phyloP scores from a whole-genome alignment of 805 yeast species.

The Pichia insulana region DNA sequence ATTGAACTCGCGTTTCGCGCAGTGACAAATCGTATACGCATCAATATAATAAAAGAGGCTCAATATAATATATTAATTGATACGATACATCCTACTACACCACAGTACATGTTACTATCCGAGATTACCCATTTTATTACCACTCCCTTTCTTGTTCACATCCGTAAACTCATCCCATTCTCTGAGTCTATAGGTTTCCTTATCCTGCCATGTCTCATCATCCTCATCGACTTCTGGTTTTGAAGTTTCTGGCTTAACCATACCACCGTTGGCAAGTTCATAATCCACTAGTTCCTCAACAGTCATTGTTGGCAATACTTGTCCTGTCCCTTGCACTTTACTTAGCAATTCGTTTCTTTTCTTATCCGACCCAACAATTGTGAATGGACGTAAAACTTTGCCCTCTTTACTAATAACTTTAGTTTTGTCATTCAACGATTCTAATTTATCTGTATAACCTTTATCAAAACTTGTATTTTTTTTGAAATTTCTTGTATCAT shows the following conservation, averaged over 20 bases:
- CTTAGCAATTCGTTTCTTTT: constrained; percentile 45
- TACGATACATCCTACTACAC: no score
- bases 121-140: constrained; percentile 63
- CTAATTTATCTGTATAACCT: constrained; percentile 50
- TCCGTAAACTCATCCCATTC: constrained; percentile 94
- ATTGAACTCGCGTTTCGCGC: no score
- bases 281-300: constrained; percentile 86
- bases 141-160: constrained; percentile 77
- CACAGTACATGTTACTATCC: no score
- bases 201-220: constrained; percentile 57
- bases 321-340: constrained; percentile 86
- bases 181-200: constrained; percentile 66
- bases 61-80: no score
- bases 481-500: constrained; percentile 10
- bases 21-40: no score
- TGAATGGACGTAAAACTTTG: constrained; percentile 76
- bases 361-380: constrained; percentile 42
- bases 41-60: no score
- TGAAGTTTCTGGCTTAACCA: constrained; percentile 41
- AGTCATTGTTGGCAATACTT: constrained; percentile 85
- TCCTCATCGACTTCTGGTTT: constrained; percentile 38
- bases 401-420: constrained; percentile 60
- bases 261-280: constrained; percentile 79
- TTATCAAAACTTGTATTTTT: constrained; percentile 24
- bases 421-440: constrained; percentile 37